Conservation (phyloP, 352 stramenopile genomes). For the Phytophthora lateralis region DNA sequence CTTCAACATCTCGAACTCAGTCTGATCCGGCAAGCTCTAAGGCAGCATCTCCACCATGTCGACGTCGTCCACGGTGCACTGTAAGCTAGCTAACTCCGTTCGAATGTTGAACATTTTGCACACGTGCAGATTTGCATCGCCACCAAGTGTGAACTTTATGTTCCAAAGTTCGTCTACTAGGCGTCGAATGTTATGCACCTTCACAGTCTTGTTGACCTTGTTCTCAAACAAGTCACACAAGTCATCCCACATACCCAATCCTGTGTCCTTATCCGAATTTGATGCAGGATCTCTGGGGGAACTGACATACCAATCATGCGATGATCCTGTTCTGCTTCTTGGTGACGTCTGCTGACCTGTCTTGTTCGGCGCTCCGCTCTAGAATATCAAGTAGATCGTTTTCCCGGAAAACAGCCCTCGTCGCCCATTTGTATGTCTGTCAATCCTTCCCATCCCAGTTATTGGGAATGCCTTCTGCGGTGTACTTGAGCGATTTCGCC, state of each 20-base stretch:
- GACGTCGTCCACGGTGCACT: constrained; percentile 3
- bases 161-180: neutral
- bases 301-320: neutral
- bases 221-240: neutral
- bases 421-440: neutral
- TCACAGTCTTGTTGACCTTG: neutral
- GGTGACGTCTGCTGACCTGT: neutral
- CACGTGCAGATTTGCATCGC: constrained; percentile 10
- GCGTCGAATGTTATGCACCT: constrained; percentile 5
- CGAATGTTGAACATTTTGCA: constrained; percentile 12
- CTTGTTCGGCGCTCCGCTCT: neutral
- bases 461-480: neutral
- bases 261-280: neutral
- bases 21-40: constrained; percentile 4
- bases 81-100: constrained; percentile 2
- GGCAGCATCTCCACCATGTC: constrained; percentile 12
- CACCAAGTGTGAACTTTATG: neutral
- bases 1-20: constrained; percentile 7
- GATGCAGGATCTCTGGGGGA: neutral
- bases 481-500: neutral
- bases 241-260: neutral
- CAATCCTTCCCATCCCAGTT: neutral
- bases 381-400: neutral
- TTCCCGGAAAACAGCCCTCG: neutral
- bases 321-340: neutral